Percentiles rank a stretch among this genome's conserved stretches.
Evolutionary conservation across 306 rosid species (phyloP).

Genomic region (Mimosa bimucronata): DNA sequence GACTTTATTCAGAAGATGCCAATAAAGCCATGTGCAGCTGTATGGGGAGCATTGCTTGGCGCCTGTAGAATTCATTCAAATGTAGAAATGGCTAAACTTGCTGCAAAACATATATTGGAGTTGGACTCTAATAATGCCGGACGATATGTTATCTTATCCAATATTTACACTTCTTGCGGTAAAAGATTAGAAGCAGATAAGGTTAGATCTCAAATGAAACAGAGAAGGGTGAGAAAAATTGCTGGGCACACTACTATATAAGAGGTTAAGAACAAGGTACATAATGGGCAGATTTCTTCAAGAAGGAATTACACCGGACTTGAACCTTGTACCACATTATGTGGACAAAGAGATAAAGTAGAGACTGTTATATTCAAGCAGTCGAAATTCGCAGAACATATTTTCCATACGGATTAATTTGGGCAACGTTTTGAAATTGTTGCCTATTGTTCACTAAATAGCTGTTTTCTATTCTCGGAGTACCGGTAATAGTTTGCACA

Average conservation of each 20-base stretch:
- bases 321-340: constrained; percentile 47
- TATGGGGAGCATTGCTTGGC: constrained; percentile 58
- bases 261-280: constrained; percentile 45
- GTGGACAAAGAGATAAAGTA: constrained; percentile 53
- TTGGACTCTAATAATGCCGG: constrained; percentile 46
- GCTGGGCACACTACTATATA: constrained; percentile 44
- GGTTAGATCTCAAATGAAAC: constrained; percentile 47
- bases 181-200: constrained; percentile 40
- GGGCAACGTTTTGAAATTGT: not conserved
- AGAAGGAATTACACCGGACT: constrained; percentile 46
- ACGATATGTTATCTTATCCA: constrained; percentile 51
- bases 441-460: not conserved
- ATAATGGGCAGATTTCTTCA: constrained; percentile 40
- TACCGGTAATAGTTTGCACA: not conserved
- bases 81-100: constrained; percentile 50
- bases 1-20: constrained; percentile 54
- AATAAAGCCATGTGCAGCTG: constrained; percentile 43
- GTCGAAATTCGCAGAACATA: constrained; percentile 40
- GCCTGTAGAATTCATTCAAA: constrained; percentile 51
- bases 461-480: not conserved
- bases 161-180: constrained; percentile 47
- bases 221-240: constrained; percentile 48
- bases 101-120: constrained; percentile 44
- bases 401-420: not conserved
- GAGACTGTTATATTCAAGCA: constrained; percentile 39